Percentiles rank a stretch among this genome's conserved stretches.
phyloP scores from a whole-genome alignment of 768 basidiomycete species.

The Strobilomyces dryophilus region DNA sequence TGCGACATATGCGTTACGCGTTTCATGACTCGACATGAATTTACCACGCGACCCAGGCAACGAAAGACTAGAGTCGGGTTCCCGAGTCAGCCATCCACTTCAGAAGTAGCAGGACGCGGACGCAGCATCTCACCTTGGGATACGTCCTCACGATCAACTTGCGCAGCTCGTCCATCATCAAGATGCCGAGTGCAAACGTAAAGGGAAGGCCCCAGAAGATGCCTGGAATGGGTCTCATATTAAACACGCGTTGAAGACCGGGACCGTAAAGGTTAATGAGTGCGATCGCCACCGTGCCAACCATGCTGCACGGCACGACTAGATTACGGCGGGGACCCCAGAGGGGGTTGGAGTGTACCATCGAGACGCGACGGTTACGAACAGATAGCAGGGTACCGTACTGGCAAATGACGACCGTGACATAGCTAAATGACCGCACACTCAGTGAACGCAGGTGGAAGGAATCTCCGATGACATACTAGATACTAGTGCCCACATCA shows the following conservation, averaged over 20 bases:
- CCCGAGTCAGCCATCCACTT: background rate
- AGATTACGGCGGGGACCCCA: constrained; percentile 39
- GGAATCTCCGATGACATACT: constrained; percentile 29
- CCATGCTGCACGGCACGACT: constrained; percentile 31
- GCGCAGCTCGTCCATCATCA: constrained; percentile 42
- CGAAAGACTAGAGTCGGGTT: constrained; percentile 12
- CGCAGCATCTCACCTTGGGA: constrained; percentile 32
- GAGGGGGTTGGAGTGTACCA: constrained; percentile 23
- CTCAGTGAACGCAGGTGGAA: background rate
- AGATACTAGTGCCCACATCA: constrained; percentile 38
- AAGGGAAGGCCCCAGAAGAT: constrained; percentile 45
- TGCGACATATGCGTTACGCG: background rate
- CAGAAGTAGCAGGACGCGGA: no score
- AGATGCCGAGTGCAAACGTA: constrained; percentile 37
- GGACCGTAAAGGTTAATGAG: constrained; percentile 35
- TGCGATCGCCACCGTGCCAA: constrained; percentile 29
- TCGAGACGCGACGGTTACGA: background rate
- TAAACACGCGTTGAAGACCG: constrained; percentile 22
- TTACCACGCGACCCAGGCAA: constrained; percentile 25
- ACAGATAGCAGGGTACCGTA: background rate
- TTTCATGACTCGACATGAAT: background rate
- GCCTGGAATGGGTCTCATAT: constrained; percentile 38
- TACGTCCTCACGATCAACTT: constrained; percentile 43
- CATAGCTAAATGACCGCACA: constrained; percentile 27
- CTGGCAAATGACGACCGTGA: constrained; percentile 31